These are phyloP conservation scores for Yamadazyma sp. DNA, from an alignment of 1,139 yeast species.

Conservation along the genomic window DNA sequence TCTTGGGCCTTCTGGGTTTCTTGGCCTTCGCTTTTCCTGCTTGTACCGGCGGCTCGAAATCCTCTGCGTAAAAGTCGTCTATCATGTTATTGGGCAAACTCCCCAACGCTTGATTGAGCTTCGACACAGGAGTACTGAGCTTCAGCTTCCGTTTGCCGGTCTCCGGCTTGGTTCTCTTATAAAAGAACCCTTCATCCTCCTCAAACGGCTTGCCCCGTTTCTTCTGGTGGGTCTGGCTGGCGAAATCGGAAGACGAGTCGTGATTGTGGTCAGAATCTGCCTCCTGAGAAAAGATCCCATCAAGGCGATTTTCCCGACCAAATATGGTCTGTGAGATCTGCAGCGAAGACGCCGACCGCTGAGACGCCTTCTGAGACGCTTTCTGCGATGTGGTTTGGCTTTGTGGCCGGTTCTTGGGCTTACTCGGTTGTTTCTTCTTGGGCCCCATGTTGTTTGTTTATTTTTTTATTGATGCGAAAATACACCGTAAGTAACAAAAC, in stretches of 20 bases:
- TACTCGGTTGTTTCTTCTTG: slow-evolving; percentile 10
- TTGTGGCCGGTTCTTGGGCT: slow-evolving; percentile 12
- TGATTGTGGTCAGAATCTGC: not conserved
- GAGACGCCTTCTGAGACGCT: not conserved
- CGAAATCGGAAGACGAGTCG: not conserved
- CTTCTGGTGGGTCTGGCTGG: not conserved
- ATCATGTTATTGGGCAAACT: slow-evolving; percentile 15
- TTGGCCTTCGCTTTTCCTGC: slow-evolving; percentile 6
- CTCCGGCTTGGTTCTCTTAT: slow-evolving; percentile 28
- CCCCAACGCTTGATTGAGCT: slow-evolving; percentile 25
- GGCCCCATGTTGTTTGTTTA: slow-evolving; percentile 15
- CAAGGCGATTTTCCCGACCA: slow-evolving; percentile 26
- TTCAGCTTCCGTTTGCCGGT: slow-evolving; percentile 14
- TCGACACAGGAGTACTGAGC: slow-evolving; percentile 28
- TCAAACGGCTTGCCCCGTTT: slow-evolving; percentile 22
- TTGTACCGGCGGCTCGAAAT: slow-evolving; percentile 9
- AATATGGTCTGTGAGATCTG: slow-evolving; percentile 13
- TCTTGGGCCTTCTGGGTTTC: not conserved
- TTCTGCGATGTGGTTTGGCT: slow-evolving; percentile 2
- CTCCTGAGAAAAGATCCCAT: slow-evolving; percentile 24
- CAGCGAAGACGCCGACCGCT: slow-evolving; percentile 1
- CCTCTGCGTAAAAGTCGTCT: slow-evolving; percentile 17
- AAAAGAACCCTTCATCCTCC: slow-evolving; percentile 49
- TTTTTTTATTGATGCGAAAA: slow-evolving; percentile 2
- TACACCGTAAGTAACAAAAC: not conserved